Conservation (phyloP, 2,329 filamentous ascomycete genomes). For the Microdochium bolleyi region DNA sequence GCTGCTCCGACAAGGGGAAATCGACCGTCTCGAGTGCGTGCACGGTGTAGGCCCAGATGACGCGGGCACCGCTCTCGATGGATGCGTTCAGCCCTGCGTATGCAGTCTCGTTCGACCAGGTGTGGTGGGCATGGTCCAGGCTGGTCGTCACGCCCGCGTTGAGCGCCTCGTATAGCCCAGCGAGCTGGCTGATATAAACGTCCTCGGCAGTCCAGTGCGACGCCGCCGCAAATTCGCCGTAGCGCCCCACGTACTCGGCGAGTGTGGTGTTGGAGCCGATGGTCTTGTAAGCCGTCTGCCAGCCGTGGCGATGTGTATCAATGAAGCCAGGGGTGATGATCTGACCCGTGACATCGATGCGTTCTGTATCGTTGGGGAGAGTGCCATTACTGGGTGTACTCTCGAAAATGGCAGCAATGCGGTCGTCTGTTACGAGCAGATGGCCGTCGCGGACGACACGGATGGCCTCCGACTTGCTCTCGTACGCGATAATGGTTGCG, state of each 20-base stretch:
- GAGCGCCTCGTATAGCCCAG: slow-evolving; percentile 40
- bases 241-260: slow-evolving; percentile 36
- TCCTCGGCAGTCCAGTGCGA: slow-evolving; percentile 30
- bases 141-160: slow-evolving; percentile 42
- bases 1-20: slow-evolving; percentile 25
- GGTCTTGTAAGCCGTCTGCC: slow-evolving; percentile 48
- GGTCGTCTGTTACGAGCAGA: slow-evolving; percentile 27
- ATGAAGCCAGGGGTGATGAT: slow-evolving; percentile 49
- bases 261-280: slow-evolving; percentile 41
- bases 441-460: slow-evolving; percentile 30
- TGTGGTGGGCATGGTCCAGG: slow-evolving; percentile 43
- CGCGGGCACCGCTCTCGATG: slow-evolving; percentile 32
- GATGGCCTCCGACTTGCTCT: slow-evolving; percentile 21
- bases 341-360: slow-evolving; percentile 39
- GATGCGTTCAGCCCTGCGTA: slow-evolving; percentile 32
- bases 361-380: slow-evolving; percentile 21
- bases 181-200: slow-evolving; percentile 35
- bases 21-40: slow-evolving; percentile 22
- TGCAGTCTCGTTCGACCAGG: slow-evolving; percentile 29
- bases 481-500: slow-evolving; percentile 33
- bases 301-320: slow-evolving; percentile 47
- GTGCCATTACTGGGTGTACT: slow-evolving; percentile 8
- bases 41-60: slow-evolving; percentile 35
- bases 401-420: slow-evolving; percentile 20
- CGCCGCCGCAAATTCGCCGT: slow-evolving; percentile 22